Base-by-base conservation (phyloP, 2,329 filamentous ascomycete genomes). In the Venturia aucupariae region DNA sequence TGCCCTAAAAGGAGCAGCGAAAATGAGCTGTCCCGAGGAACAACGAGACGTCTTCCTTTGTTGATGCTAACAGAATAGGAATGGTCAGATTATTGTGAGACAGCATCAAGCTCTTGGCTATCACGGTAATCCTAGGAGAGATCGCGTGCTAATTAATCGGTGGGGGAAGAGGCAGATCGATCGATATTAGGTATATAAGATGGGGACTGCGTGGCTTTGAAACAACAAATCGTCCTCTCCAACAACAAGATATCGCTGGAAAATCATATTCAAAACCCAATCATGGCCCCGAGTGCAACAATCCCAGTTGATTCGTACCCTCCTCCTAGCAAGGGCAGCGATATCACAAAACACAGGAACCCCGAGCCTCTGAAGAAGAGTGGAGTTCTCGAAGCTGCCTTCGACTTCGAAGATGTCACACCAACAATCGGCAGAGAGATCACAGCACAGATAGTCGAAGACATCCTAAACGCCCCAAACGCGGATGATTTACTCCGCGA, bases 361-460 rank as follows among this genome's bases (percentile, higher is more conserved):
- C 64, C 60, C 15, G 61, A 75, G 66, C 81, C 82, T 0, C 71
- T 84, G 8, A 78, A 81, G 71, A 73, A 79, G 3, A 80, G 78
- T 1, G 83, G 83, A 0, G 77, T 72, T 1, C 75, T 86, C 0
- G 78, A 85, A 46, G 11, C 42, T 38, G 65, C 76, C 13, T 83
- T 80, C 66, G 78, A 84, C 66, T 77, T 78, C 2, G 83, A 85
- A 64, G 85, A 88, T 39, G 75, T 82, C 4, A 88, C 85, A 1
- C 85, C 85, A 0, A 75, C 81, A 51, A 87, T 88, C 65, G 86
- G 86, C 4, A 79, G 80, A 7, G 86, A 88, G 69, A 77, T 80
- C n/a, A 79, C 78, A 17, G 69, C 82, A 41, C 82, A 86, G 67
- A 76, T 88, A 0, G 81, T 77, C 7, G 69, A 71, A 35, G 75